Evolutionary conservation across 805 yeast species (phyloP), one percentile per base, ranked within the genome.

Genomic region (Blastobotrys attinorum): DNA sequence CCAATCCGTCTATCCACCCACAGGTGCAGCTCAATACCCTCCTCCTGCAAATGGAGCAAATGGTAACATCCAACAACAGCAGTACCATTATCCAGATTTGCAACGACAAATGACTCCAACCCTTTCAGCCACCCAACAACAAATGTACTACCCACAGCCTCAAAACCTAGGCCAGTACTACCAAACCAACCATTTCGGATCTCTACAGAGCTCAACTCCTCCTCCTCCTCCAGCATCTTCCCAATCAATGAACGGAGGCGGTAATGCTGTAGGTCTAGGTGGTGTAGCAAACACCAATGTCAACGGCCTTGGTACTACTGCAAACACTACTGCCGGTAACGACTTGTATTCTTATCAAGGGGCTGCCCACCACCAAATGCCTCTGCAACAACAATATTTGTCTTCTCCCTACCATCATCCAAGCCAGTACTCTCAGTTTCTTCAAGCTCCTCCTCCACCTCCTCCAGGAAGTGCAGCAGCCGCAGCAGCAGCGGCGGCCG

Each of bases 391-490:
- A 7, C 35, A 31, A 13, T 31, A 13, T 31, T 16, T 16, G 7
- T 7, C 8, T 13, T 16, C 18, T 31, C 35, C 15, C 7, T 13
- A 16, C 37, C 38, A 32, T 17, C 22, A 21, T 37, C 45, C 40
- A 31, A 31, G 33, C 11, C 53, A 49, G 41, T 46, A 39, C 36
- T 45, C 41, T 37, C 53, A 50, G 38, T 37, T 40, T 36, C 44
- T 45, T 31, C 43, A 40, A 18, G 16, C 36, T 33, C 44, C 25
- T 8, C 29, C 29, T 25, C 29, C 18, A 13, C 35, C 27, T 13
- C 43, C n/a, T 15, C 36, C 35, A 20, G 23, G 22, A 39, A 15
- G 27, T 7, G 18, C 42, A 39, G 22, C 31, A 17, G 5, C 40
- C 43, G 22, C 45, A 45, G 32, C 51, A 31, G 15, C 47, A 42